Evolutionary conservation across 2,329 filamentous ascomycete species (phyloP).

Genomic region (Phaeosphaeriaceae sp.): DNA sequence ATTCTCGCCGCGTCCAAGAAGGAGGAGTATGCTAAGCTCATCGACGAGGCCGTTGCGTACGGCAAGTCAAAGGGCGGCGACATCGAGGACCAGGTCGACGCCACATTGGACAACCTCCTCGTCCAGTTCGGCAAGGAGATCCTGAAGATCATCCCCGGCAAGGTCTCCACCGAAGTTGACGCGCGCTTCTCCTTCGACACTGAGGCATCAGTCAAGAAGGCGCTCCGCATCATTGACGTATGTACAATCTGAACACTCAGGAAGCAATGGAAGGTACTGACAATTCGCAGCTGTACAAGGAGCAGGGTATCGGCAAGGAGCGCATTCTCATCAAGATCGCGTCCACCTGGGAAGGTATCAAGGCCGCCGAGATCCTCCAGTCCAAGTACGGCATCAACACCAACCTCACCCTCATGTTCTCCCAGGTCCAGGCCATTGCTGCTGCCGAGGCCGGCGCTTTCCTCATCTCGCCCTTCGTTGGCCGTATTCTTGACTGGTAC

Average conservation of each 20-base stretch:
- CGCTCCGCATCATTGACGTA: conserved; percentile 95
- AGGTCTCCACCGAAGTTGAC: conserved; percentile 98
- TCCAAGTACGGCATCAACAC: conserved; percentile 94
- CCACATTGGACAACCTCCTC: conserved; percentile 88
- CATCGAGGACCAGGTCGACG: conserved; percentile 84
- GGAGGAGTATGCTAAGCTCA: conserved; percentile 90
- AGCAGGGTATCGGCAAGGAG: conserved; percentile 88
- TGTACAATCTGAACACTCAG: neutral
- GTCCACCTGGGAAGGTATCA: conserved; percentile 99
- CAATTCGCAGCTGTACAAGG: conserved; percentile 81
- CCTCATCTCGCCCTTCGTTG: conserved; percentile 99
- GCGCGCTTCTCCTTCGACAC: conserved; percentile 95
- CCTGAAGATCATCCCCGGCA: conserved; percentile 93
- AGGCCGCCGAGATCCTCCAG: conserved; percentile 97
- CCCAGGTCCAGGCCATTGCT: conserved; percentile 89
- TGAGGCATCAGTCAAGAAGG: conserved; percentile 91
- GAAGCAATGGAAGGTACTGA: conserved; percentile 23
- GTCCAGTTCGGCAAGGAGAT: conserved; percentile 99
- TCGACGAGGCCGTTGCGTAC: conserved; percentile 83
- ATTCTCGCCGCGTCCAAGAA: conserved; percentile 99
- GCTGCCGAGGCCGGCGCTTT: conserved; percentile 94
- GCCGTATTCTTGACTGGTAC: conserved; percentile 99
- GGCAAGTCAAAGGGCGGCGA: conserved; percentile 76
- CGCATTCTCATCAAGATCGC: conserved; percentile 98
- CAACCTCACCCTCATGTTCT: conserved; percentile 99